These are phyloP conservation scores for Seminavis robusta DNA, from an alignment of 108 stramenopile species.

Conservation along the genomic window DNA sequence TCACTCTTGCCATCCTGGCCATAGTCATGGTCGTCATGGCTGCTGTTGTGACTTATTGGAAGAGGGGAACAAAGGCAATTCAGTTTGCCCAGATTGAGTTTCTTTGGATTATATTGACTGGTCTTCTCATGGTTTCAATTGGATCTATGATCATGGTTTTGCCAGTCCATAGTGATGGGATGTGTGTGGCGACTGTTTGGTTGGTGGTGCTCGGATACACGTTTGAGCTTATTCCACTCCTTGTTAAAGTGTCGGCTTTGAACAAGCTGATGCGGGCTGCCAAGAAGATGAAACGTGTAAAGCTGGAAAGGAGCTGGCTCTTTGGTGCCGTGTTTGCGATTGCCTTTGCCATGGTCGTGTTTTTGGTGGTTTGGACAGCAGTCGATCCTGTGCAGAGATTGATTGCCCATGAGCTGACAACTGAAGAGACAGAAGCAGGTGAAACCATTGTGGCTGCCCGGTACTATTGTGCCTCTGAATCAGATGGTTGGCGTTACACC, in stretches of 20 bases:
- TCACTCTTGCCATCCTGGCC: not conserved
- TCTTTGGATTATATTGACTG: not conserved
- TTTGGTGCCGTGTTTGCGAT: conserved; percentile 1
- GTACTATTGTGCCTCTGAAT: conserved; percentile 14
- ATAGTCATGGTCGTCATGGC: not conserved
- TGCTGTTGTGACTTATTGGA: not conserved
- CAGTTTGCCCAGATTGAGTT: conserved; percentile 1
- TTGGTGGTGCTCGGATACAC: conserved; percentile 36
- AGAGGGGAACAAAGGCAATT: not conserved
- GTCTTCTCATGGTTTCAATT: not conserved
- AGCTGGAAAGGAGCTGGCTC: conserved; percentile 11
- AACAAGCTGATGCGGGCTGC: conserved; percentile 19
- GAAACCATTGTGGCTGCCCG: conserved; percentile 1
- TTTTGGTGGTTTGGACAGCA: conserved; percentile 26
- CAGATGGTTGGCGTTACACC: conserved; percentile 1
- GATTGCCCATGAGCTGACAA: not conserved
- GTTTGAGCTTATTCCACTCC: conserved; percentile 28
- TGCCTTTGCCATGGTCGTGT: conserved; percentile 14
- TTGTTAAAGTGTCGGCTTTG: conserved; percentile 39
- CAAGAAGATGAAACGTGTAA: conserved; percentile 27
- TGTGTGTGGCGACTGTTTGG: conserved; percentile 30
- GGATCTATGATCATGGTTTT: not conserved
- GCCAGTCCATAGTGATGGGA: not conserved
- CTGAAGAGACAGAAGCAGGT: conserved; percentile 6
- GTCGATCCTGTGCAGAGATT: conserved; percentile 17